A percentile compares a stretch with the other conserved stretches of the same genome.
Evolutionary conservation across 176 grass and related monocot genomes (phyloP).

Genomic region (Oryza meridionalis): DNA sequence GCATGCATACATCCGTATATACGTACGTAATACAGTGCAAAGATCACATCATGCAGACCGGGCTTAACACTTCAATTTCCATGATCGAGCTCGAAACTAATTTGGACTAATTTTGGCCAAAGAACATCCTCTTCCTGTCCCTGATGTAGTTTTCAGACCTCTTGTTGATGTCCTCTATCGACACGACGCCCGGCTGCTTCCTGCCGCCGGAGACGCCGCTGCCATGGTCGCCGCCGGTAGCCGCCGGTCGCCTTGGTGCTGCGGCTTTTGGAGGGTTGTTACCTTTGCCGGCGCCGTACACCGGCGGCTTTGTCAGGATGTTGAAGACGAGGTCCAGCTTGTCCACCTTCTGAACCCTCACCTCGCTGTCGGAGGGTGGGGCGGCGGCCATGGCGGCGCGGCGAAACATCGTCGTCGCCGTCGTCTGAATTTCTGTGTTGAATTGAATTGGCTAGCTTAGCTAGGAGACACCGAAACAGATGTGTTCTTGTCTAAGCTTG

Average conservation of each 20-base stretch:
- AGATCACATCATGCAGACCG: not conserved
- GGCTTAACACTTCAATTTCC: not conserved
- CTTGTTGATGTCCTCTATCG: constrained; percentile 48
- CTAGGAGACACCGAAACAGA: not conserved
- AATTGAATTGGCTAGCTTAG: not conserved
- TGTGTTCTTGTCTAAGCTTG: not conserved
- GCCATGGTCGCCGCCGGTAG: too few species aligned
- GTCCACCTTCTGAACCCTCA: not conserved
- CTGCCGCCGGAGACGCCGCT: not conserved
- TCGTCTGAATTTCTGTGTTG: too few species aligned
- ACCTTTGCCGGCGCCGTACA: not conserved
- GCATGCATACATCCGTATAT: not conserved
- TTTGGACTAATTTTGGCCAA: not conserved
- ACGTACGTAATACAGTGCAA: not conserved
- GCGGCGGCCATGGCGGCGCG: not conserved
- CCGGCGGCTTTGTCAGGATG: not conserved
- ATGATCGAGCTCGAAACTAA: not conserved
- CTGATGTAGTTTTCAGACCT: constrained; percentile 48
- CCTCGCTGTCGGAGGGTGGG: not conserved
- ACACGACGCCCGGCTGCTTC: not conserved
- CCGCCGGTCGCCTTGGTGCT: not conserved
- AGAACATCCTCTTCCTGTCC: constrained; percentile 46
- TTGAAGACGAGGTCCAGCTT: not conserved
- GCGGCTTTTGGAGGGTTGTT: not conserved
- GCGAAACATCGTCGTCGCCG: not conserved